Evolutionary conservation across 176 grass and related monocot genomes (phyloP), one percentile per base, ranked within the genome.

Genomic region (Phoenix dactylifera): DNA sequence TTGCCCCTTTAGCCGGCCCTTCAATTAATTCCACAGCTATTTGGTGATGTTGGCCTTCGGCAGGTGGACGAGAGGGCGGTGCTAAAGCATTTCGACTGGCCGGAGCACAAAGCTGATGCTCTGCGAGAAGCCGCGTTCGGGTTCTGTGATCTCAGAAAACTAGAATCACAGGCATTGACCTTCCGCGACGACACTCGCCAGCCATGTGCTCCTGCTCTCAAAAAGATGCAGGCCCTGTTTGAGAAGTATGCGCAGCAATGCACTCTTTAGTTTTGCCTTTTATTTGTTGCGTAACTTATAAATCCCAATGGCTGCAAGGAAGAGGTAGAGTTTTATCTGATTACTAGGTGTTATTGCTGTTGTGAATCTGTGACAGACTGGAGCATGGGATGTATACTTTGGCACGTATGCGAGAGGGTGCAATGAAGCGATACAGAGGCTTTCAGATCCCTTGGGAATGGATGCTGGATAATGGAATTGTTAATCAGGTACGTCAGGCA

Each of bases 21-120:
- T 44, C 35, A 12, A 12, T 12, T 44, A 44, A 44, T 44, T 14
- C 35, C 35, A 14, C 35, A 14, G 10, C 7, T 2, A 44, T 14
- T 44, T 44, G 35, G 35, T 44, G 35, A 44, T 44, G 35, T 44
- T 44, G 35, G 35, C 35, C 35, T 44, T 14, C 3, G 35, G 57
- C 78, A 98, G 93, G 93, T 99, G 22, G 94, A 99, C 68, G 94
- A 99, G 54, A 81, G 94, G 15, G 94, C 94, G 50, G 94, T 99
- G 79, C 71, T 99, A 60, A 99, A 99, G 88, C 94, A 99, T 76
- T 99, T 99, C 59, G 79, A 76, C 19, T 99, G 94, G 94, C 94
- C 94, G 58, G 94, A 99, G 85, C 67, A 86, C 49, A 99, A 99
- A 80, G 94, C 88, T 57, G 94, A 99, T 74, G 94, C 88, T 18